These are phyloP conservation scores for Aureobasidium pullulans DNA, from an alignment of 2,329 filamentous ascomycete genomes.

Conservation along the genomic window DNA sequence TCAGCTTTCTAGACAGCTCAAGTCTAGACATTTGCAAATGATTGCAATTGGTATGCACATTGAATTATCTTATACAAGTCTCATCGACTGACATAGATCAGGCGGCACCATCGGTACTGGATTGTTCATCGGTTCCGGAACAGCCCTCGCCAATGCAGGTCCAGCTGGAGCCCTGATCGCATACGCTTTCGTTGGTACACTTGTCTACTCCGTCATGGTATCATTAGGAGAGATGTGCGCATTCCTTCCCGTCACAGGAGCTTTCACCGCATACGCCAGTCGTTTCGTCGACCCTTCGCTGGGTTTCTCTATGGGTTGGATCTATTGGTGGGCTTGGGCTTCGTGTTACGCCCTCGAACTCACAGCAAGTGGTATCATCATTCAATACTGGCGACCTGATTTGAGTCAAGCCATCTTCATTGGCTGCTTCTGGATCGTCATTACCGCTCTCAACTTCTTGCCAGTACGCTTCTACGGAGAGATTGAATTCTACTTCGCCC, in stretches of 20 bases:
- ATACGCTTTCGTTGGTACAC: conserved; percentile 38
- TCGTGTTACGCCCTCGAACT: conserved; percentile 35
- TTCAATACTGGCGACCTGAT: conserved; percentile 33
- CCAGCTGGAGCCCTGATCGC: conserved; percentile 40
- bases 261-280: conserved; percentile 44
- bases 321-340: conserved; percentile 37
- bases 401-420: conserved; percentile 36
- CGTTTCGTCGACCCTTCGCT: conserved; percentile 39
- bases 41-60: conserved; percentile 27
- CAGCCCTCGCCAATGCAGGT: conserved; percentile 31
- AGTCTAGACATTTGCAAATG: conserved; percentile 32
- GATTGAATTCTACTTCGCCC: conserved; percentile 47
- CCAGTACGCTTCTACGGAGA: conserved; percentile 47
- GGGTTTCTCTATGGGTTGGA: conserved; percentile 43
- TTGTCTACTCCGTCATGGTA: conserved; percentile 43
- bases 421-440: conserved; percentile 28
- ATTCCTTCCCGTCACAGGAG: conserved; percentile 52
- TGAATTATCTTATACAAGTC: background rate
- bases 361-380: conserved; percentile 32
- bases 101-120: conserved; percentile 28
- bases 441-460: conserved; percentile 42
- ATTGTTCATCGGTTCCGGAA: conserved; percentile 36
- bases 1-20: conserved; percentile 18
- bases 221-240: conserved; percentile 51
- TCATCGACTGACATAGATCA: background rate